Evolutionary conservation across 805 yeast species (phyloP).

Genomic region (Hanseniaspora thailandica): DNA sequence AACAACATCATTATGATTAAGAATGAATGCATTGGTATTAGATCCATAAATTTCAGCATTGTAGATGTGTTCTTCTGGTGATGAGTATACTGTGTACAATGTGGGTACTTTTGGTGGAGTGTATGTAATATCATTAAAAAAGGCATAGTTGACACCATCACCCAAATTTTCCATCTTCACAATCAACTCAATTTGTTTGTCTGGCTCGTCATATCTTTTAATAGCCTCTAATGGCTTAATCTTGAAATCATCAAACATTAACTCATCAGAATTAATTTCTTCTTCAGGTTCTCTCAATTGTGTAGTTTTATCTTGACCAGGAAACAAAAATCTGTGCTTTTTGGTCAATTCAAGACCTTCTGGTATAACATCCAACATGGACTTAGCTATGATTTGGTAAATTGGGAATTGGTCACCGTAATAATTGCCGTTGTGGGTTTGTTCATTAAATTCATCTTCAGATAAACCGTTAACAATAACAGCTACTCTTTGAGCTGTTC

Average conservation of each 20-base stretch:
- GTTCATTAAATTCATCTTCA: slow-evolving; percentile 17
- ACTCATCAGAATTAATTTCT: slow-evolving; percentile 19
- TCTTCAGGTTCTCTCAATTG: slow-evolving; percentile 19
- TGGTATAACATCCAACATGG: slow-evolving; percentile 64
- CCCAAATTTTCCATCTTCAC: slow-evolving; percentile 58
- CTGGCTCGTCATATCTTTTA: slow-evolving; percentile 46
- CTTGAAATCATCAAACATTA: slow-evolving; percentile 29
- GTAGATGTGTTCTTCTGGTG: slow-evolving; percentile 44
- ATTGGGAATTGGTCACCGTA: slow-evolving; percentile 34
- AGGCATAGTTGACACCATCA: slow-evolving; percentile 66
- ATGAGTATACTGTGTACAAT: slow-evolving; percentile 47
- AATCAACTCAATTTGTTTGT: slow-evolving; percentile 46
- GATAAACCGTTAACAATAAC: slow-evolving; percentile 51
- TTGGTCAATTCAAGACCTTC: slow-evolving; percentile 42
- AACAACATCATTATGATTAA: slow-evolving; percentile 50
- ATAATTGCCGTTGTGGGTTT: slow-evolving; percentile 31
- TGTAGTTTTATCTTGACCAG: slow-evolving; percentile 21
- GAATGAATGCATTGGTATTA: slow-evolving; percentile 50
- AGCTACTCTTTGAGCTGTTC: slow-evolving; percentile 75
- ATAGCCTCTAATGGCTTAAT: slow-evolving; percentile 35
- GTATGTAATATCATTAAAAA: slow-evolving; percentile 57
- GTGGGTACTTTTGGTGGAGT: slow-evolving; percentile 63
- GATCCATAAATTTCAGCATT: slow-evolving; percentile 61
- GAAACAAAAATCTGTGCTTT: slow-evolving; percentile 45
- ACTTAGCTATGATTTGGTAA: slow-evolving; percentile 48